Base-by-base conservation (phyloP, 164 flowering plant species). In the Litsea cubeba region DNA sequence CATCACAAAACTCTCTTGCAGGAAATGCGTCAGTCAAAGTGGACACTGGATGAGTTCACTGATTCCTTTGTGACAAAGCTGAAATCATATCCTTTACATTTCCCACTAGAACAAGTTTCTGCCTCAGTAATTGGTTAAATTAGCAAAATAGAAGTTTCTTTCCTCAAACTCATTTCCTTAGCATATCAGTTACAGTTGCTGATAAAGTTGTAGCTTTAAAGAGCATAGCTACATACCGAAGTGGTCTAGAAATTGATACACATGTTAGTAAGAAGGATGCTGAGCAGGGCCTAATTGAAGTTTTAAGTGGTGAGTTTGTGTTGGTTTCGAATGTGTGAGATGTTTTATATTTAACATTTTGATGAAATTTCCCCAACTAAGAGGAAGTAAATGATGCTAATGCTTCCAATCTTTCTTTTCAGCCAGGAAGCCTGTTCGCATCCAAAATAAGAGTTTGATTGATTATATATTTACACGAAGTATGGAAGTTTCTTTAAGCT, bases 191-290 rank as follows among this genome's bases (percentile, higher is more conserved):
- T 75, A 95, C 98, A 74, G 76, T 81, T 79, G 89, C 87, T 76
- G 78, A 77, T 68, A 69, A 85, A 78, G 78, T 87, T 71, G 85
- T 86, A 74, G 93, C 85, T 62, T 82, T 93, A 72, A 95, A 95
- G 88, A 93, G 91, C 81, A 88, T 93, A 79, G 98, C 94, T 86
- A 96, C 99, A 62, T 93, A 93, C 73, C 90, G 98, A 54, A 84
- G 93, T 78, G 99, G 99, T 66, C 85, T 93, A 30, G 88, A 86
- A 54, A 95, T 95, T 72, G 81, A 93, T 74, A 80, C 96, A 71
- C 73, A 80, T 74, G 93, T 93, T 58, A 80, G 81, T 17, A 77
- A 62, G 68, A 76, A 76, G 78, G 94, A 89, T 71, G 99, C 97
- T 23, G 94, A 90, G 78, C 82, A 85, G 76, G 97, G 94, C 67